phyloP scores from a whole-genome alignment of 73 alveolate species.

The Paramecium sexaurelia region DNA sequence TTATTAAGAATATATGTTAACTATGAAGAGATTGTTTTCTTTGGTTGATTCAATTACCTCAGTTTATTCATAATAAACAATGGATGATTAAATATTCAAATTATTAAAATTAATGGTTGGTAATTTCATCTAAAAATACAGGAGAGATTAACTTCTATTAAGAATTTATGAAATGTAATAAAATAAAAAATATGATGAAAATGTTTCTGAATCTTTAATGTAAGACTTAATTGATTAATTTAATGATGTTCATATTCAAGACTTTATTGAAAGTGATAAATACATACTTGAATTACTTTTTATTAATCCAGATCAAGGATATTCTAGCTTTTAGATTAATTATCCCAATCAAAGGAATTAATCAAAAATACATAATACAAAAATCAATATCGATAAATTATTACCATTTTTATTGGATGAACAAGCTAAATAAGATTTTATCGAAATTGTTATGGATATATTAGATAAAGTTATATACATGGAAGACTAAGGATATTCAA shows the following conservation, averaged over 20 bases:
- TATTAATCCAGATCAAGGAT: constrained; percentile 33
- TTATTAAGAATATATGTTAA: constrained; percentile 16
- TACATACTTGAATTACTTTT: neutral
- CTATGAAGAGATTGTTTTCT: neutral
- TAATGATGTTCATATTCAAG: constrained; percentile 43
- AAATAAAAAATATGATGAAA: neutral
- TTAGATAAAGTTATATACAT: constrained; percentile 12
- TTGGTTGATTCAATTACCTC: constrained; percentile 51
- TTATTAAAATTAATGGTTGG: constrained; percentile 39
- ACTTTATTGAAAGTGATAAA: constrained; percentile 36
- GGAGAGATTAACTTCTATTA: constrained; percentile 35
- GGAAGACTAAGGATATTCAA: constrained; percentile 53
- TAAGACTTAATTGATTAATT: constrained; percentile 34
- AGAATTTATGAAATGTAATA: neutral
- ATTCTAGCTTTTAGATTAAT: neutral
- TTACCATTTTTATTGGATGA: constrained; percentile 27
- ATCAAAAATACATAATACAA: neutral
- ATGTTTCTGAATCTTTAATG: neutral
- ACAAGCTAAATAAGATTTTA: neutral
- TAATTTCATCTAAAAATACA: neutral
- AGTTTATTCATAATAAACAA: constrained; percentile 14
- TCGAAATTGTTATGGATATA: neutral
- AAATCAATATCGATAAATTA: neutral
- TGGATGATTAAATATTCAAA: constrained; percentile 42
- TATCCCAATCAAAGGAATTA: neutral